phyloP scores from a whole-genome alignment of 2,329 filamentous ascomycete species.

The Sporothrix pallida region DNA sequence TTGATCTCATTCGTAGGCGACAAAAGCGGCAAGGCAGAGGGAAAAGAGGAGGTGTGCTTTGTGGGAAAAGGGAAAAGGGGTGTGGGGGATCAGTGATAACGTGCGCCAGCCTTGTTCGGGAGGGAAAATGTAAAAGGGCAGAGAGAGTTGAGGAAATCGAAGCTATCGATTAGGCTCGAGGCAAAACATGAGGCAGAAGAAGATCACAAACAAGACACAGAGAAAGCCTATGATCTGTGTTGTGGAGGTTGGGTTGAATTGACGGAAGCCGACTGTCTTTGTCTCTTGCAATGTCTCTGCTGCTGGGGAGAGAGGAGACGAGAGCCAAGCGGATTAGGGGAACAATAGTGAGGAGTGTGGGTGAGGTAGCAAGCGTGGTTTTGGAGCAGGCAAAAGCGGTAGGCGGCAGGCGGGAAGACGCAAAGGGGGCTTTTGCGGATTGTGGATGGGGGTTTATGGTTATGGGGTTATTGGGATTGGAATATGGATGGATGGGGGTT shows the following conservation, averaged over 20 bases:
- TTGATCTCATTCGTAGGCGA: constrained; percentile 2
- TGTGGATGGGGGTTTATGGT: neutral
- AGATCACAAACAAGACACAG: neutral
- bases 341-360: constrained; percentile 2
- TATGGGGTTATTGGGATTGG: neutral
- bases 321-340: neutral
- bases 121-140: neutral
- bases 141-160: neutral
- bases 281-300: neutral
- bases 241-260: neutral
- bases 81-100: constrained; percentile 16
- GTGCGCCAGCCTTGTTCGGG: constrained; percentile 24
- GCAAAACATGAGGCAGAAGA: neutral
- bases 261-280: neutral
- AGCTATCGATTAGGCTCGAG: neutral
- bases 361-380: constrained; percentile 10
- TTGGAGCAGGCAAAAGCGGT: constrained; percentile 14
- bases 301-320: neutral
- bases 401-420: constrained; percentile 19
- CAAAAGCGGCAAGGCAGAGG: neutral
- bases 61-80: constrained; percentile 11
- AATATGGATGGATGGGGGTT: neutral
- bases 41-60: constrained; percentile 23
- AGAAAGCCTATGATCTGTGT: neutral
- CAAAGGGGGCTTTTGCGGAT: constrained; percentile 5